Evolutionary conservation across 2,329 filamentous ascomycete species (phyloP).

Genomic region (Fusarium staphyleae): DNA sequence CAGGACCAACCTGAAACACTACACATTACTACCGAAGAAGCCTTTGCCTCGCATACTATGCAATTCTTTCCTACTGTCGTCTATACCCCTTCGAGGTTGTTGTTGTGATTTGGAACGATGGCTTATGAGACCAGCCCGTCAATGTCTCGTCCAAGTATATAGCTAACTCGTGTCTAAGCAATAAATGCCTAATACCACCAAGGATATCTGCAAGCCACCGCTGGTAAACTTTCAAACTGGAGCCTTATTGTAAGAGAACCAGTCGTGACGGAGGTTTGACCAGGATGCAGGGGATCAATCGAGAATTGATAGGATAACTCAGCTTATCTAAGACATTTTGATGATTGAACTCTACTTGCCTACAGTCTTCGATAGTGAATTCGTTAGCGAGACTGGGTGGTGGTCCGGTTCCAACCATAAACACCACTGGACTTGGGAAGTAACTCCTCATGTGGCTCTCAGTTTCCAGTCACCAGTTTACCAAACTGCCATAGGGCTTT

Average conservation of each 20-base stretch:
- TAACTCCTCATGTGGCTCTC: too few relatives aligned
- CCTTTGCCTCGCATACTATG: conserved; percentile 6
- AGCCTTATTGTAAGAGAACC: background rate
- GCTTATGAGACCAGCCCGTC: background rate
- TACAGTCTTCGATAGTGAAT: conserved; percentile 65
- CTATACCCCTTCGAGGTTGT: conserved; percentile 30
- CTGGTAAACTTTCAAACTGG: background rate
- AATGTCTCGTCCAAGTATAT: conserved; percentile 1
- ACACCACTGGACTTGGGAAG: conserved; percentile 66
- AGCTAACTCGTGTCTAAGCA: conserved; percentile 1
- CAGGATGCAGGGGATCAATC: too few relatives aligned
- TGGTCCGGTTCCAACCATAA: conserved; percentile 64
- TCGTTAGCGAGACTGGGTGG: conserved; percentile 60
- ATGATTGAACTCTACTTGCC: too few relatives aligned
- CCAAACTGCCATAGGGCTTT: too few relatives aligned
- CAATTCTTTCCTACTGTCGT: conserved; percentile 14
- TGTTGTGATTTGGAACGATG: background rate
- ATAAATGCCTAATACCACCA: background rate
- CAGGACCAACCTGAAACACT: background rate
- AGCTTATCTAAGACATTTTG: too few relatives aligned
- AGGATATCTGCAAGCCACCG: background rate
- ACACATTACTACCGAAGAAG: background rate
- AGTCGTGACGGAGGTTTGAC: too few relatives aligned
- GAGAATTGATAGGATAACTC: too few relatives aligned
- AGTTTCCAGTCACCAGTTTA: too few relatives aligned